Evolutionary conservation across 1,139 yeast genomes (phyloP), one percentile per base, ranked within the genome.

Genomic region (Yamadazyma friedrichii): DNA sequence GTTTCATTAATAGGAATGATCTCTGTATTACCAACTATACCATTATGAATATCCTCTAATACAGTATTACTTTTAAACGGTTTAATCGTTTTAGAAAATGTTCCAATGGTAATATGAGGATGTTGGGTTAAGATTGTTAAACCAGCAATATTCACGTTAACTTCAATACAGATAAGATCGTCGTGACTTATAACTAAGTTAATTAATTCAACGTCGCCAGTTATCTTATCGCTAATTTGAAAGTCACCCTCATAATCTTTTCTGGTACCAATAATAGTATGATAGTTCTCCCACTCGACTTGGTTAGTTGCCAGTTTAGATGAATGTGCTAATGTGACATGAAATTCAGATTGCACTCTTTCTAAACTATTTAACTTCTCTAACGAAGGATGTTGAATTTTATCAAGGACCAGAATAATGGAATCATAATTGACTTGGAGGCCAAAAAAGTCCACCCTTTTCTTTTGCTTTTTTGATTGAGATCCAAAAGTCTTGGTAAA

Each of bases 71-170:
- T 65, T 46, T 59, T 53, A 32, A 50, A 47, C 2, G 95, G 82
- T 41, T 63, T 68, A 4, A 78, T 69, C 0, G 69, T 68, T 0
- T 65, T 62, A 4, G 65, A 54, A 4, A 67, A 59, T 0, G 88
- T 78, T 0, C 94, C 96, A 8, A 91, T 55, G 0, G 98, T 91
- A 25, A 91, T 76, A 58, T 93, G 98, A 0, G 84, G 74, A 44
- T 59, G 56, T 38, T 59, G 56, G 52, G 82, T 86, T 2, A 74
- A 62, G 4, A 59, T 45, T 43, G 54, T 54, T 8, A 72, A 50
- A 0, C 55, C 48, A 1, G 48, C 46, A 1, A 59, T 39, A 1
- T 55, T 48, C 2, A 82, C 48, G 5, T 67, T 65, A 1, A 80
- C 89, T 17, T 71, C 61, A 2, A 86, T 60, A 24, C 94, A 82